Percentiles rank a stretch among this genome's conserved stretches.
phyloP scores from a whole-genome alignment of 768 basidiomycete genomes.

The Tulasnella sp. region DNA sequence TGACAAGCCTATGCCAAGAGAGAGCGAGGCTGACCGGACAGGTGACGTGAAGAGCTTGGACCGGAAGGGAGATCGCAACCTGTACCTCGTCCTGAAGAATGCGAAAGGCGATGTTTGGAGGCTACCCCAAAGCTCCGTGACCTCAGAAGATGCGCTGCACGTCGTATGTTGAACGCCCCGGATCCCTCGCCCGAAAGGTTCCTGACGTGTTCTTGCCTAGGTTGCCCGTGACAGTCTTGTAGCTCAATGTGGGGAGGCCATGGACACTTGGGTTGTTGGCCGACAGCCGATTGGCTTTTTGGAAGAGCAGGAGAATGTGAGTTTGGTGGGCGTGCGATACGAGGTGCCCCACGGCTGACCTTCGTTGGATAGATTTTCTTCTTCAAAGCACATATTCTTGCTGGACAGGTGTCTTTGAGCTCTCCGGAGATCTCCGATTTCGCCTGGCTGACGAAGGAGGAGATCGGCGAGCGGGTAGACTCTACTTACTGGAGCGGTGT shows the following conservation, averaged over 20 bases:
- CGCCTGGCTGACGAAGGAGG: constrained; percentile 93
- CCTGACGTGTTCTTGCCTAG: constrained; percentile 41
- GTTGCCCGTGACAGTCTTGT: constrained; percentile 69
- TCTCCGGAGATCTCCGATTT: constrained; percentile 60
- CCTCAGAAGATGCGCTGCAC: constrained; percentile 68
- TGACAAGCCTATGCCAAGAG: constrained; percentile 56
- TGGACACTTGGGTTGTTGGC: constrained; percentile 95
- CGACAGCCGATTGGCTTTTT: constrained; percentile 81
- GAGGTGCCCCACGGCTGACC: not conserved
- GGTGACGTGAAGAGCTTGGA: constrained; percentile 73
- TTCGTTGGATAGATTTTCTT: constrained; percentile 68
- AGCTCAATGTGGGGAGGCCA: constrained; percentile 68
- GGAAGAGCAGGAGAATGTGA: constrained; percentile 42
- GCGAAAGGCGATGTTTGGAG: constrained; percentile 60
- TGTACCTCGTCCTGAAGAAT: constrained; percentile 76
- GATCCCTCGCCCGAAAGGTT: not conserved
- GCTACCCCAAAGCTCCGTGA: constrained; percentile 68
- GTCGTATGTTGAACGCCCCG: constrained; percentile 49
- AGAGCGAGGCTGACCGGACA: constrained; percentile 56
- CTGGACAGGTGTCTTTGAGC: constrained; percentile 71
- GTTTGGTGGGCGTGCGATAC: not conserved
- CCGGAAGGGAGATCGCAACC: constrained; percentile 74
- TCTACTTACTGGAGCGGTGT: constrained; percentile 69
- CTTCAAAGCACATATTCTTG: constrained; percentile 89
- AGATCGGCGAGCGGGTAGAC: constrained; percentile 70